A percentile compares a stretch with the other conserved stretches of the same genome.
Evolutionary conservation across 2,329 filamentous ascomycete species (phyloP).

Genomic region (Aspergillus piperis): DNA sequence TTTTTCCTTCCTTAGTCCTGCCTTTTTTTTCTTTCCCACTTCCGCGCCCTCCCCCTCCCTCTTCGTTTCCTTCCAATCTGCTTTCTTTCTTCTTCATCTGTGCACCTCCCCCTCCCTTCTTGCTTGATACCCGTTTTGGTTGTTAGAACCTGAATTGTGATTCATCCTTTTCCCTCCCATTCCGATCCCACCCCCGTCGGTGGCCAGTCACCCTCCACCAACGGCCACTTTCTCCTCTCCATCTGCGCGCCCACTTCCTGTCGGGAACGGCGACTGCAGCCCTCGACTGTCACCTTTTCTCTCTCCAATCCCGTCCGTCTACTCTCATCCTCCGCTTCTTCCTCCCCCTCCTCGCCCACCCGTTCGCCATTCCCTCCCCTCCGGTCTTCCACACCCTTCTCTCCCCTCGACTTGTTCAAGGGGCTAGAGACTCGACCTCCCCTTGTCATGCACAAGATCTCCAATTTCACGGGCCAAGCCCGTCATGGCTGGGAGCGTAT

Average conservation of each 20-base stretch:
- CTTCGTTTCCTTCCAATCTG: conserved; percentile 16
- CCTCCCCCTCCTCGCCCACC: conserved; percentile 15
- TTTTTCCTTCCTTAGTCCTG: conserved; percentile 17
- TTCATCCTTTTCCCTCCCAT: conserved; percentile 25
- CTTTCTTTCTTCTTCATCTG: background rate
- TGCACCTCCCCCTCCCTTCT: background rate
- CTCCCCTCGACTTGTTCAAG: conserved; percentile 37
- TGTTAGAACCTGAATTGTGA: conserved; percentile 18
- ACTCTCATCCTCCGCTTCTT: conserved; percentile 19
- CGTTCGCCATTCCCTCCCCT: conserved; percentile 24
- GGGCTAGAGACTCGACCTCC: conserved; percentile 36
- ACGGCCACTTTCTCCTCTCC: conserved; percentile 22
- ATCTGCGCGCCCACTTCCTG: conserved; percentile 36
- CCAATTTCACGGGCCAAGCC: conserved; percentile 66
- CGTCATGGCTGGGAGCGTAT: conserved; percentile 69
- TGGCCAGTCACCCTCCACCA: conserved; percentile 17
- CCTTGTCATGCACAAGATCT: conserved; percentile 65
- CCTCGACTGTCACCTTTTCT: conserved; percentile 13
- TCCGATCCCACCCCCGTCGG: conserved; percentile 21
- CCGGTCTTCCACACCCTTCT: conserved; percentile 26
- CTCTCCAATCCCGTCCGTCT: conserved; percentile 18
- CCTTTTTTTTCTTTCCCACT: conserved; percentile 21
- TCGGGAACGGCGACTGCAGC: conserved; percentile 31
- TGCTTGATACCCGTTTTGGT: conserved; percentile 26
- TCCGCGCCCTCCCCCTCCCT: conserved; percentile 27